Evolutionary conservation across 495 filamentous ascomycete genomes (phyloP), one percentile per base, ranked within the genome.

Genomic region (Bacidia rubella): DNA sequence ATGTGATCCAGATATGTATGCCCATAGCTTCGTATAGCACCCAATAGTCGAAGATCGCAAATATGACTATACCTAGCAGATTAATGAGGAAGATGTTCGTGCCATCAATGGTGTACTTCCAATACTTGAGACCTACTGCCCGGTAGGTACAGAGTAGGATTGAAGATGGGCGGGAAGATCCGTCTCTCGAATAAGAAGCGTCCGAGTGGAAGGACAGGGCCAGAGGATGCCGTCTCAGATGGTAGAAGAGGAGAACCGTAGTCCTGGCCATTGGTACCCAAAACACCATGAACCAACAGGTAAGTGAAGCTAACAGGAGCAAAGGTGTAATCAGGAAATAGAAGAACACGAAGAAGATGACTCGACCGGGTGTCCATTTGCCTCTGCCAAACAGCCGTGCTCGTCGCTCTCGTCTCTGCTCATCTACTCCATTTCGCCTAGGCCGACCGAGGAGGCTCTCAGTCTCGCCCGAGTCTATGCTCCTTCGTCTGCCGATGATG

Each of bases 61-160:
- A 95, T 17, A 85, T 67, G 41, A 96, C 90, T 27, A 99, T 76
- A 20, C 76, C 81, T 66, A 96, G 85, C 42, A 99, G 75, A 62
- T 99, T 99, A 70, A 99, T 94, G 60, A 99, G 79, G 68, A 97
- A 96, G 62, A 99, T 90, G 68, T 99, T 99, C 43, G 93, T 97
- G 49, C 92, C 92, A 60, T 96, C 92, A 54, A 99, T 75, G 12
- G 92, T 99, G 66, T 99, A 99, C 65, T 97, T 99, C 88, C 93
- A 99, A 69, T 99, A 99, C 66, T 90, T 88, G 44, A 81, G 68
- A 20, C 92, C 92, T 12, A 90, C 90, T 25, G 90, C 92, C 54
- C 93, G 86, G 67, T 99, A 97, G 11, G 93, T 97, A 74, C 92
- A 99, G 11, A 99, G 71, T 41, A 99, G 70, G 49, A 99, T 90